Evolutionary conservation across 2,329 filamentous ascomycete genomes (phyloP), one percentile per base, ranked within the genome.

Genomic region (Cercospora janseana): DNA sequence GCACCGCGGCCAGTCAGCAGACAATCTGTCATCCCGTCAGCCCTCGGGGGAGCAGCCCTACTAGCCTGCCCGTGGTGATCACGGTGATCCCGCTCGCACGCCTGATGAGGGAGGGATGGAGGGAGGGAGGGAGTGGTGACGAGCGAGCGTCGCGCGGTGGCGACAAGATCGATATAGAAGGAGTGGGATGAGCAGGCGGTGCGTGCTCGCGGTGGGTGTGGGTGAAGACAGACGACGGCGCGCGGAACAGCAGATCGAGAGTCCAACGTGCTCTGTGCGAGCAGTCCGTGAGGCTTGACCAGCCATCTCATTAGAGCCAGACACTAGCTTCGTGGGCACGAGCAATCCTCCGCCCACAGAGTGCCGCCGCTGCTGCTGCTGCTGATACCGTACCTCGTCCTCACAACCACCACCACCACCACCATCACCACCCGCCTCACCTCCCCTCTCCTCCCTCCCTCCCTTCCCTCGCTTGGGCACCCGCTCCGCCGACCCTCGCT

Each of bases 161-260:
- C n/a, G n/a, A n/a, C n/a, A n/a, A n/a, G n/a, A n/a, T n/a, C n/a
- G n/a, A n/a, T n/a, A n/a, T n/a, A n/a, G n/a, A n/a, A n/a, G n/a
- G n/a, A n/a, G n/a, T n/a, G n/a, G n/a, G n/a, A n/a, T n/a, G n/a
- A n/a, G n/a, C n/a, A n/a, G n/a, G n/a, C n/a, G n/a, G n/a, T n/a
- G n/a, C n/a, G n/a, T n/a, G n/a, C n/a, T n/a, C n/a, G n/a, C n/a
- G n/a, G n/a, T n/a, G n/a, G n/a, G 27, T 29, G 31, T 18, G 24
- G 10, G n/a, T 21, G 5, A 38, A 37, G 3, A 37, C 10, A 37
- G 18, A 37, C 34, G 13, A 12, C 16, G 0, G 18, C 34, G 34
- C 16, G n/a, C n/a, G n/a, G n/a, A n/a, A n/a, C 34, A 37, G n/a
- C 34, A 37, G 34, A 37, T 37, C 34, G 34, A 37, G 34, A 6